A percentile compares a stretch with the other conserved stretches of the same genome.
Evolutionary conservation across 1,139 yeast genomes (phyloP).

Genomic region (Candida pseudoviswanathii): DNA sequence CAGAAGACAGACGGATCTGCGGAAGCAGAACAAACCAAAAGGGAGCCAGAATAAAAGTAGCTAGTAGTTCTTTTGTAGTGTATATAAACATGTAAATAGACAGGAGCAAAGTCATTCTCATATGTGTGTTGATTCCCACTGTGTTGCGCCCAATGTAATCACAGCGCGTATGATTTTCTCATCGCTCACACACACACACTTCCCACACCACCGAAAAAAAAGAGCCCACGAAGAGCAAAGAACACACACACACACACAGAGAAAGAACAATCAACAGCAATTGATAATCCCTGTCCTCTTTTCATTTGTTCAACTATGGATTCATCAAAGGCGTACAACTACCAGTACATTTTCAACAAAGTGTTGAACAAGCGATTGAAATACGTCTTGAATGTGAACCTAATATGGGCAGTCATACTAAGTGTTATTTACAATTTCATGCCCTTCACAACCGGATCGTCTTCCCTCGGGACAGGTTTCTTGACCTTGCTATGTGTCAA

Average conservation of each 20-base stretch:
- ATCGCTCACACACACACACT: too few relatives aligned
- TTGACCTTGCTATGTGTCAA: constrained; percentile 27
- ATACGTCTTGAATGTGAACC: constrained; percentile 35
- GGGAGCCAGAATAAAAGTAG: too few relatives aligned
- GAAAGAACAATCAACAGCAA: neutral
- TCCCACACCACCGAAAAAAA: neutral
- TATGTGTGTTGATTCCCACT: neutral
- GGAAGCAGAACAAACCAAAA: too few relatives aligned
- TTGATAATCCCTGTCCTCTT: neutral
- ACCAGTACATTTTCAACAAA: constrained; percentile 31
- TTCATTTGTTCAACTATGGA: constrained; percentile 9
- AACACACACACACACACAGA: too few relatives aligned
- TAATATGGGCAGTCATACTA: constrained; percentile 28
- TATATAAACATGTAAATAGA: neutral
- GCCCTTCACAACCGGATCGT: constrained; percentile 24
- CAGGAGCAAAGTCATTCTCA: neutral
- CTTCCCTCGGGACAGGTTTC: constrained; percentile 32
- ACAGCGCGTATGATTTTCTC: too few relatives aligned
- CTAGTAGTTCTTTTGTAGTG: too few relatives aligned
- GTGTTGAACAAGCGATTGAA: constrained; percentile 39
- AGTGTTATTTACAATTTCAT: constrained; percentile 25
- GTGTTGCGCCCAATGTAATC: too few relatives aligned
- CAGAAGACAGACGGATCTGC: constrained; percentile 1
- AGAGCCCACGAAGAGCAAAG: constrained; percentile 1
- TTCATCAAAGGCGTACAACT: constrained; percentile 18